Evolutionary conservation across 805 yeast genomes (phyloP), one percentile per base, ranked within the genome.

Genomic region (Kluyveromyces aestuarii): DNA sequence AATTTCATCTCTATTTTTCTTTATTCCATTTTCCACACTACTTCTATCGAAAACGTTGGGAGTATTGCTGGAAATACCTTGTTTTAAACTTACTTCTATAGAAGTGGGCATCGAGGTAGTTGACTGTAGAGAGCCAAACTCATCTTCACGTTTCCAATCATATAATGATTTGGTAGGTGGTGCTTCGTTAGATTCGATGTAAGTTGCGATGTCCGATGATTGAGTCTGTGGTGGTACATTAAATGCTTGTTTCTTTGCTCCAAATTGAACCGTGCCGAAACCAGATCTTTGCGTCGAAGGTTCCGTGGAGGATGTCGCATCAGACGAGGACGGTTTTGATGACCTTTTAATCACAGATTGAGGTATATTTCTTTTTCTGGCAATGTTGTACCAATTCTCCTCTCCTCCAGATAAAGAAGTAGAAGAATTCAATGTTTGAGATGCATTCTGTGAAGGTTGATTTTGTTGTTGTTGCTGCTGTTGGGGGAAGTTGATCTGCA

Each of bases 341-440:
- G 67, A 59, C 55, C 81, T 65, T 52, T 74, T 75, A 19, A 76
- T 61, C 14, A 75, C 68, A 2, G 66, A 67, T n/a, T 72, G 70
- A 8, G 81, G 80, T n/a, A 72, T 66, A 1, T 67, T 61, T 49
- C 81, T 66, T 51, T 73, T 72, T 50, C 70, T 72, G n/a, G 74
- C 69, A 44, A 69, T 68, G 40, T 69, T 67, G 51, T 61, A 69
- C 74, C 73, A 72, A 71, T 70, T 19, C 56, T 60, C 33, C 53
- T 51, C 25, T 54, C 39, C 46, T 57, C 70, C 18, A 63, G 59
- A 30, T 61, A 71, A 38, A 59, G 64, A 40, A 63, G 72, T 48
- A 8, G 47, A 16, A 17, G 41, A 45, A 5, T 33, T 44, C 36
- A 52, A 27, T 5, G 50, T 18, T 38, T 42, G 51, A 14, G 45